Conservation (phyloP, 2,329 filamentous ascomycete species). For the Stemphylium vesicarium region DNA sequence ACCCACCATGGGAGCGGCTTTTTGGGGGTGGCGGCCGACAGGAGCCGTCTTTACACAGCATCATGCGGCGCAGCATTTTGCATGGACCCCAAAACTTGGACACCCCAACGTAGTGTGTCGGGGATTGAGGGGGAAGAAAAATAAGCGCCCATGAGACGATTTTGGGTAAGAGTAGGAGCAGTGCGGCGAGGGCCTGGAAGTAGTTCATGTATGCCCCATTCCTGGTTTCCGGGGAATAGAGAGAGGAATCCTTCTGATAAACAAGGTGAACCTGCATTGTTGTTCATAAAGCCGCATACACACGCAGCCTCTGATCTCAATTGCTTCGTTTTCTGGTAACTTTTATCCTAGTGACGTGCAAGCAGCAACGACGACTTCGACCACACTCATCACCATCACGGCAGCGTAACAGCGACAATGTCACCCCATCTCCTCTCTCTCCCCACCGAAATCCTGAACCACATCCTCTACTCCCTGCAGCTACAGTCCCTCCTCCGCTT, state of each 20-base stretch:
- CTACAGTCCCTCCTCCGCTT: slow-evolving; percentile 43
- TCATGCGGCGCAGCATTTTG: background rate
- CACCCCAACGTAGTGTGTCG: no score
- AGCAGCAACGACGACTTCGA: no score
- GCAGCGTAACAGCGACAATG: slow-evolving; percentile 16
- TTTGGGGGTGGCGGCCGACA: background rate
- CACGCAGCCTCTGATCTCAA: no score
- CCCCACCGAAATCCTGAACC: slow-evolving; percentile 43
- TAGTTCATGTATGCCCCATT: no score
- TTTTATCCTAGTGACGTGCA: no score
- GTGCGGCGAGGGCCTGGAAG: no score
- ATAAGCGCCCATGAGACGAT: background rate
- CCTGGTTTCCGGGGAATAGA: background rate
- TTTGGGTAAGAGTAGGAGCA: no score
- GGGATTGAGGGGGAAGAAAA: background rate
- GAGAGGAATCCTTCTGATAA: background rate
- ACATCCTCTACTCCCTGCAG: slow-evolving; percentile 43
- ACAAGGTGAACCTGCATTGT: no score
- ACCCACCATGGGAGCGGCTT: background rate
- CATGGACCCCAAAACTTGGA: background rate
- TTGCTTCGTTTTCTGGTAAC: no score
- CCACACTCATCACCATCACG: no score
- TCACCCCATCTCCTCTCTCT: slow-evolving; percentile 27
- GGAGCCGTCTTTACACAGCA: background rate
- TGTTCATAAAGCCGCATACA: no score